Conservation (phyloP, 2,329 filamentous ascomycete species). For the Diaporthe destruens region DNA sequence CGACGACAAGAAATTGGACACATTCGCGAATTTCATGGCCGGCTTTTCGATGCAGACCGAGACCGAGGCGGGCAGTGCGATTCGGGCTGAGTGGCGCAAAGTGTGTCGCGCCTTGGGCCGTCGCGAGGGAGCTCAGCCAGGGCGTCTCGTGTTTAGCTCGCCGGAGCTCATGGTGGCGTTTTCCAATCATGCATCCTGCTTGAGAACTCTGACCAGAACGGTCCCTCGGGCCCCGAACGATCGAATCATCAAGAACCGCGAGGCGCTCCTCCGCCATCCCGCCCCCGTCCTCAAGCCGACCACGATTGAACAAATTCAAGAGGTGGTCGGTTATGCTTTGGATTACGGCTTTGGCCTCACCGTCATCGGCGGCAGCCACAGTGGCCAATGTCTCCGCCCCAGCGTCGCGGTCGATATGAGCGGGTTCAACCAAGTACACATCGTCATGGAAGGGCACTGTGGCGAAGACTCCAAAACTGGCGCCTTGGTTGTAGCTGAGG, state of each 20-base stretch:
- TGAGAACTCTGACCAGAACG: slow-evolving; percentile 57
- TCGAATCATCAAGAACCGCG: slow-evolving; percentile 61
- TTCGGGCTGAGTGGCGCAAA: slow-evolving; percentile 60
- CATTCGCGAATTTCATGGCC: slow-evolving; percentile 65
- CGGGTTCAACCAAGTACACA: slow-evolving; percentile 63
- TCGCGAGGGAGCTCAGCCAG: slow-evolving; percentile 52
- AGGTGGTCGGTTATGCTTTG: slow-evolving; percentile 69
- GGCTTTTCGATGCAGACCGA: slow-evolving; percentile 56
- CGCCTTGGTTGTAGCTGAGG: slow-evolving; percentile 61
- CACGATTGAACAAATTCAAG: slow-evolving; percentile 62
- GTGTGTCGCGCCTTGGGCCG: slow-evolving; percentile 63
- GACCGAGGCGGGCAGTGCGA: slow-evolving; percentile 47
- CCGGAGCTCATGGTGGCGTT: slow-evolving; percentile 66
- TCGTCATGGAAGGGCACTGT: slow-evolving; percentile 50
- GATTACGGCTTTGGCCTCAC: slow-evolving; percentile 59
- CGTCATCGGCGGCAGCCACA: slow-evolving; percentile 70
- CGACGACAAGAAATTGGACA: slow-evolving; percentile 59
- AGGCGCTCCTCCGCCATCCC: slow-evolving; percentile 60
- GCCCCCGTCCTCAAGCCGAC: slow-evolving; percentile 61
- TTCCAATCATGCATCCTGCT: slow-evolving; percentile 56
- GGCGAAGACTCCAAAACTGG: slow-evolving; percentile 41
- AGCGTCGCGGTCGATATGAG: slow-evolving; percentile 69
- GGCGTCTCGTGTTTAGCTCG: slow-evolving; percentile 60
- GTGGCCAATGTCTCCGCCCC: slow-evolving; percentile 67
- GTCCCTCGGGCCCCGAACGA: slow-evolving; percentile 53